These are phyloP conservation scores for Kluyveromyces siamensis DNA, from an alignment of 805 yeast genomes.

Conservation along the genomic window DNA sequence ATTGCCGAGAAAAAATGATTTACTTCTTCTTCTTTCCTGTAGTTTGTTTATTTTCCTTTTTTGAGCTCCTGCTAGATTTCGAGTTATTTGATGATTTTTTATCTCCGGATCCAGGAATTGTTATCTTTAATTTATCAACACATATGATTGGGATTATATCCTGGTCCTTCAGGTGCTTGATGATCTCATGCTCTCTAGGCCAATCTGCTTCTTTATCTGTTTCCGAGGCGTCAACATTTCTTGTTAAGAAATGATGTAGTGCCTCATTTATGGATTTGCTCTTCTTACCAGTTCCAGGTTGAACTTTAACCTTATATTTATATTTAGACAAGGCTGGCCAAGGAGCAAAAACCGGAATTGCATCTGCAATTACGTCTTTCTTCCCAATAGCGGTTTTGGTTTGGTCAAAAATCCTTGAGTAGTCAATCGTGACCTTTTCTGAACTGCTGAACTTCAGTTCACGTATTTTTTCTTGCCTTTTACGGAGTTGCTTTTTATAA, in stretches of 20 bases:
- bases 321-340: slow-evolving; percentile 71
- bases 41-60: slow-evolving; percentile 13
- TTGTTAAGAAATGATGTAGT: slow-evolving; percentile 44
- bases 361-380: slow-evolving; percentile 48
- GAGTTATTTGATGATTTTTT: slow-evolving; percentile 14
- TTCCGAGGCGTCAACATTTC: slow-evolving; percentile 38
- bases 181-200: slow-evolving; percentile 54
- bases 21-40: slow-evolving; percentile 9
- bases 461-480: slow-evolving; percentile 32
- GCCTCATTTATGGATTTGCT: slow-evolving; percentile 77
- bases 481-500: slow-evolving; percentile 28
- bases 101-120: slow-evolving; percentile 41
- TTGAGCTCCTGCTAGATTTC: slow-evolving; percentile 9
- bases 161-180: slow-evolving; percentile 48
- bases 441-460: slow-evolving; percentile 27
- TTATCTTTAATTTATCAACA: slow-evolving; percentile 60
- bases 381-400: slow-evolving; percentile 21
- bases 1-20: neutral
- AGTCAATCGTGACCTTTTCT: slow-evolving; percentile 37
- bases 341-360: slow-evolving; percentile 87
- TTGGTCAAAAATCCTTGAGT: slow-evolving; percentile 34
- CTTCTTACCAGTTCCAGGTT: slow-evolving; percentile 71
- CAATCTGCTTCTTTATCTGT: slow-evolving; percentile 49
- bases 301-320: slow-evolving; percentile 75
- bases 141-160: slow-evolving; percentile 63